Base-by-base conservation (phyloP, 495 filamentous ascomycete genomes). In the Corynascus novoguineensis region DNA sequence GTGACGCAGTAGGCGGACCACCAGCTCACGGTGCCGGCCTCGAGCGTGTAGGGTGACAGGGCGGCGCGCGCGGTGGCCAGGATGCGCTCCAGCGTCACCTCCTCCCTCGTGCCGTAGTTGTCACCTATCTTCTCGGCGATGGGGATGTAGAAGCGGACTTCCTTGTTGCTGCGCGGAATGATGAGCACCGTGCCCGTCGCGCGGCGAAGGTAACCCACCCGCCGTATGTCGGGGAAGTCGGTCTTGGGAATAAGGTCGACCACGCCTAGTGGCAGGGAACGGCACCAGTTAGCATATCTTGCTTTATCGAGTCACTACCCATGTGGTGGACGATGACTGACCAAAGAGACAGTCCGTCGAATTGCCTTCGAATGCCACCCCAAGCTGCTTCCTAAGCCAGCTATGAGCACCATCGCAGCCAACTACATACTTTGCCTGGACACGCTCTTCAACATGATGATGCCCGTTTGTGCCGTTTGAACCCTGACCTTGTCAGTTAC, bases 191-290 rank as follows among this genome's bases (percentile, higher is more conserved):
- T 84, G 2, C 86, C 86, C 0, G 78, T 77, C 12, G 71, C 71
- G 9, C 81, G 80, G 9, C 82, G 83, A 64, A 89, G 86, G 52
- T 60, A 64, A 49, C 51, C 62, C 7, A 89, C 83, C 67, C 79
- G 83, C 47, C 86, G 73, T 49, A 90, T 84, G 64, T 89, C 87
- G 8, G 85, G 84, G 51, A 88, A 88, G 63, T 88, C 76, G 2
- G 84, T 85, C 46, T 85, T 82, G 0, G 84, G 80, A 1, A 87
- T 73, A 31, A 86, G 70, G 60, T 89, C 86, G 19, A 87, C 69
- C 1, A 85, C 82, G 17, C 82, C 83, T 57, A 14, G 37, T 42
- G 57, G 50, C 25, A 61, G 52, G 3, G 27, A 19, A 35, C 22
- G 42, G 29, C n/a, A n/a, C n/a, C n/a, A n/a, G n/a, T n/a, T n/a